Conservation (phyloP, 2,329 filamentous ascomycete genomes). For the Ceratocystis colombiana region DNA sequence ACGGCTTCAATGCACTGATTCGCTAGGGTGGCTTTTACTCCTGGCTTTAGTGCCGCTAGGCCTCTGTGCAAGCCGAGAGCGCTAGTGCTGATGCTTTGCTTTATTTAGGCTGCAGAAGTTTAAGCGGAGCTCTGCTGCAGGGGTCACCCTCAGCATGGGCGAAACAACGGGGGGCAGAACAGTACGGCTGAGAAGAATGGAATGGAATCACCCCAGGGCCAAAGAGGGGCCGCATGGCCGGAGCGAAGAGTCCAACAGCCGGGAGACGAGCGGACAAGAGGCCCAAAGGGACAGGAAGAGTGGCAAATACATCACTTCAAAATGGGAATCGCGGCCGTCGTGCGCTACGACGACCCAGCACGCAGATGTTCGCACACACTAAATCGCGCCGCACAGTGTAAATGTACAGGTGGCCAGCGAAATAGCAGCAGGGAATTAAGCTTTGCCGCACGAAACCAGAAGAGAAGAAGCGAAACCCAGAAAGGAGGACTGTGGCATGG, state of each 20-base stretch:
- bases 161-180: neutral
- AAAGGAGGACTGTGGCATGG: too few species aligned
- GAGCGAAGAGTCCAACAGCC: neutral
- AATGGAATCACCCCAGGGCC: neutral
- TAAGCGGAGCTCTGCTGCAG: slow-evolving; percentile 3
- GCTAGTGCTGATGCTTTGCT: neutral
- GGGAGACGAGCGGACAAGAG: neutral
- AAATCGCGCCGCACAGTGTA: too few species aligned
- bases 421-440: too few species aligned
- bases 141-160: neutral
- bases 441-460: too few species aligned
- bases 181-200: neutral
- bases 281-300: neutral
- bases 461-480: too few species aligned
- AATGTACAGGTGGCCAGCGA: too few species aligned
- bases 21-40: neutral
- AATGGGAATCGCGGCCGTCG: too few species aligned
- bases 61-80: neutral
- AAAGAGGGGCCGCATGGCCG: slow-evolving; percentile 3
- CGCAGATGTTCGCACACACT: too few species aligned
- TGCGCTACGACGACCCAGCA: too few species aligned
- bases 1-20: too few species aligned
- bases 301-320: neutral
- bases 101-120: slow-evolving; percentile 5
- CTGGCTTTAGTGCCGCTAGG: neutral